Evolutionary conservation across 75 land plant species (phyloP).

Genomic region (Sequoiadendron giganteum): DNA sequence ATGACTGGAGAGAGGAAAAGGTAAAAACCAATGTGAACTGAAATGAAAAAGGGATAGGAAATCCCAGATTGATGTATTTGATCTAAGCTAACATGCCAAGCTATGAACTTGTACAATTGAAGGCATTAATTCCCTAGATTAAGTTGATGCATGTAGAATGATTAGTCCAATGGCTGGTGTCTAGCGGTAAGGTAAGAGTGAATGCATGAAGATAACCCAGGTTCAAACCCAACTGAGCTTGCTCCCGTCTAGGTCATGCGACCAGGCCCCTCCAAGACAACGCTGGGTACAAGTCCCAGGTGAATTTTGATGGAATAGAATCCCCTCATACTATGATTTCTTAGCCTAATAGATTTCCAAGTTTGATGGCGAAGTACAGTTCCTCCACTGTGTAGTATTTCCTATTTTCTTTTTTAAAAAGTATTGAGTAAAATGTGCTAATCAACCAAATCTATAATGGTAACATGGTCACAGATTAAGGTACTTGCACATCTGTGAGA

Average conservation of each 20-base stretch:
- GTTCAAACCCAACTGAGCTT: background rate
- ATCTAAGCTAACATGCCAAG: background rate
- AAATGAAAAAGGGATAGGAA: background rate
- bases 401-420: background rate
- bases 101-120: background rate
- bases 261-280: background rate
- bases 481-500: background rate
- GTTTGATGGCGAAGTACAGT: background rate
- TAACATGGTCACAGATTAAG: background rate
- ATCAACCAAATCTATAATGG: background rate
- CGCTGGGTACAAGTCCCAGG: background rate
- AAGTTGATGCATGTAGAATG: background rate
- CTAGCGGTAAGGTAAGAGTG: background rate
- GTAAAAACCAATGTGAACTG: background rate
- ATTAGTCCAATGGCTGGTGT: background rate
- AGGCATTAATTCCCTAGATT: background rate
- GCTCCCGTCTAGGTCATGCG: background rate
- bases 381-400: background rate
- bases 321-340: background rate
- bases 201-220: background rate
- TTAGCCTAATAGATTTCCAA: background rate
- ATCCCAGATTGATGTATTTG: background rate
- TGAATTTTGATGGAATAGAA: background rate
- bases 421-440: no score
- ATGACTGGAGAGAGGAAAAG: constrained; percentile 5